A percentile compares a stretch with the other conserved stretches of the same genome.
phyloP scores from a whole-genome alignment of 2,329 filamentous ascomycete genomes.

The Botrytis tulipae region DNA sequence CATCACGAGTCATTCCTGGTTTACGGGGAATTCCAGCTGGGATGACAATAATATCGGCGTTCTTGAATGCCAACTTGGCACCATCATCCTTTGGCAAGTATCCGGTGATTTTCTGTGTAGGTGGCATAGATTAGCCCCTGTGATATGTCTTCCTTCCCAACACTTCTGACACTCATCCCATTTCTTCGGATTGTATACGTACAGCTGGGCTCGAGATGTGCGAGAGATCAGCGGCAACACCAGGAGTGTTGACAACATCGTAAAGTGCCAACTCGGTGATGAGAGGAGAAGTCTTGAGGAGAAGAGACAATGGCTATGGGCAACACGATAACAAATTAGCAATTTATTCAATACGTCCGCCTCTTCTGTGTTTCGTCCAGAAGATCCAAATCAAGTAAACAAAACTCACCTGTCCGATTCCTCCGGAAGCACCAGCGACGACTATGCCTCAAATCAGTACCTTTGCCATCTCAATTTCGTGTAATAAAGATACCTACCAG shows the following conservation, averaged over 20 bases:
- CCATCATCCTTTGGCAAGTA: constrained; percentile 76
- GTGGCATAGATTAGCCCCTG: not conserved
- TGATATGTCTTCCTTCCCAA: not conserved
- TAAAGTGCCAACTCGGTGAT: constrained; percentile 86
- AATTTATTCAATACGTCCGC: not conserved
- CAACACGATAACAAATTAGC: not conserved
- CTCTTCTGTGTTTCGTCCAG: not conserved
- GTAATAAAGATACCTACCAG: constrained; percentile 46
- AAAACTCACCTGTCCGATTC: constrained; percentile 88
- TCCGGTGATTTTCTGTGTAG: constrained; percentile 80
- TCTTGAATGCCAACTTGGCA: constrained; percentile 77
- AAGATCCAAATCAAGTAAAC: not conserved
- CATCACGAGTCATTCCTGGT: constrained; percentile 99
- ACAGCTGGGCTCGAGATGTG: constrained; percentile 72
- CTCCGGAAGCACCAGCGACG: constrained; percentile 94
- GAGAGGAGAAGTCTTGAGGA: constrained; percentile 90
- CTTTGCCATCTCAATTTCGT: constrained; percentile 2
- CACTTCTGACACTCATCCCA: too few relatives aligned
- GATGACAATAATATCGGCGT: constrained; percentile 91
- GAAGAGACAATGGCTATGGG: constrained; percentile 79
- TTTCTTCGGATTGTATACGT: constrained; percentile 4
- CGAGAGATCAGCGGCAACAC: constrained; percentile 96
- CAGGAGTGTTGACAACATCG: constrained; percentile 69
- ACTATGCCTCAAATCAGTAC: constrained; percentile 42
- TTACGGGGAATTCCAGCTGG: constrained; percentile 91